Evolutionary conservation across 495 filamentous ascomycete species (phyloP), one percentile per base, ranked within the genome.

Genomic region (Penicillium antarcticum): DNA sequence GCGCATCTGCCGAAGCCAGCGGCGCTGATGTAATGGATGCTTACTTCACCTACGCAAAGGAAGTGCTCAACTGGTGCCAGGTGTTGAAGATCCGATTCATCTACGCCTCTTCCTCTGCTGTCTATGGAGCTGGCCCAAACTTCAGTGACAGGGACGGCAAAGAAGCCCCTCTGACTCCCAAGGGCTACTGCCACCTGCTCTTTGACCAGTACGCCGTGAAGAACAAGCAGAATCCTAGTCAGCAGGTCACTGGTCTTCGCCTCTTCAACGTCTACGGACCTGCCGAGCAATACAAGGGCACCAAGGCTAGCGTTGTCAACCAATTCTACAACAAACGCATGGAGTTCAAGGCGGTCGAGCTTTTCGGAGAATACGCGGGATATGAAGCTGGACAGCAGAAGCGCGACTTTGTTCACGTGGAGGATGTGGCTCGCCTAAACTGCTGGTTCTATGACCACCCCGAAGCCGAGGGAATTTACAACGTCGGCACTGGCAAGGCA

Each of bases 401-500:
- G 37, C 47, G 37, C 2, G 38, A 49, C 14, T 42, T 49, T n/a
- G 47, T 49, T 19, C 37, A 49, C 18, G 47, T 49, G 1, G 26
- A 49, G 18, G 47, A 49, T 12, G 47, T 49, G 7, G 47, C 47
- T 11, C 47, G 47, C 5, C 37, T 49, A 0, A 49, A 49, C n/a
- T 49, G 47, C 9, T 49, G 47, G 47, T 42, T 49, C 29, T 38
- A 41, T 5, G 47, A 49, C 7, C 47, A 49, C 38, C 47, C 47
- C 0, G 47, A 49, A 19, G 24, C 40, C 37, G 33, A 18, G 2
- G 47, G 47, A 6, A 49, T 49, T 12, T 49, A 23, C 19, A 49
- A 49, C 34, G 47, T 49, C 3, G 47, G 47, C 9, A 49, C 47
- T 5, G 47, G 47, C 12, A 5, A 34, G 10, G 47, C 47, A 0